Base-by-base conservation (phyloP, 2,329 filamentous ascomycete species). In the Alternaria arborescens region DNA sequence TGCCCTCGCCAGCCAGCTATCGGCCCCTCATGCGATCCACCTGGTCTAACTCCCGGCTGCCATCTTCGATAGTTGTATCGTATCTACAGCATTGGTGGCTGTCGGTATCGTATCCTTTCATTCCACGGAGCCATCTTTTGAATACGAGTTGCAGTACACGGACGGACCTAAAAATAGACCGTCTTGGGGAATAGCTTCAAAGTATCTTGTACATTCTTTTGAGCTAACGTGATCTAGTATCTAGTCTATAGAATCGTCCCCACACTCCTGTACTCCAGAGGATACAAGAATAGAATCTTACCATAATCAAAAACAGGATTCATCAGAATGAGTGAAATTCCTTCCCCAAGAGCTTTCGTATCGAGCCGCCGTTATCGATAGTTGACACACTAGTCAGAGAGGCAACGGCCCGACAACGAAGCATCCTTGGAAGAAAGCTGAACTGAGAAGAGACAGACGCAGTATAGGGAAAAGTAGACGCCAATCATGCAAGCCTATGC, bases 161-260 rank as follows among this genome's bases (percentile, higher is more conserved):
- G 20, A 18, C 20, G 11, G 38, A 14, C 3, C 64, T 66, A 66
- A 65, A 66, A 66, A 65, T 66, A 65, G 62, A 55, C 28, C 24
- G 11, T 41, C n/a, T 14, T 36, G 42, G 46, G 18, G 30, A 48
- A 11, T 43, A 40, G 57, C 52, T 46, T 24, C 22, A 8, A 43
- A 40, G 24, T 44, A 38, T 50, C 47, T 43, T 32, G 54, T 53
- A 58, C 48, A n/a, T 22, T 44, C 28, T 32, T 38, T 43, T 20
- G 20, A 34, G 36, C 48, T 16, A 52, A 40, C 18, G 16, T 42
- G 26, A 51, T 47, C 32, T 55, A 46, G 30, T 38, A 22, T 52
- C 55, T 58, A 54, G 28, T 43, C 55, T 47, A 58, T 53, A 34
- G 26, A 32, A 50, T 14, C 16, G 14, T 30, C 40, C 2, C 56